Evolutionary conservation across 805 yeast genomes (phyloP), one percentile per base, ranked within the genome.

Genomic region (Barnettozyma siamensis): DNA sequence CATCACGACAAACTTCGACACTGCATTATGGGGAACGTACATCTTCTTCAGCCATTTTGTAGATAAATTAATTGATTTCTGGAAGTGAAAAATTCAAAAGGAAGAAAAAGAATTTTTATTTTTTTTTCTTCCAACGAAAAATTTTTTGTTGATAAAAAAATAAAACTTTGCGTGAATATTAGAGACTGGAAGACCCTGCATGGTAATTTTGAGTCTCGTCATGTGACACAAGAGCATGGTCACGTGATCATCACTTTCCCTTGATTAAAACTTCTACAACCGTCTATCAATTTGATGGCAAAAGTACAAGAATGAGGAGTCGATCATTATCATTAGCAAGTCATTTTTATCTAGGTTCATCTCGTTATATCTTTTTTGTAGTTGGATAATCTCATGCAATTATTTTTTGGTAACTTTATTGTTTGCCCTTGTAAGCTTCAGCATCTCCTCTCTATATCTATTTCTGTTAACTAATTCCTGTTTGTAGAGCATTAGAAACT

Each of bases 41-140:
- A 27, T 54, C 60, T 55, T 55, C 60, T 54, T 55, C 60, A 55
- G 60, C 55, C 60, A 55, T 55, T 44, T 46, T 54, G 48, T 24
- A 26, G 33, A 24, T 41, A 31, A 33, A 27, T 41, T 30, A 31
- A 29, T 33, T 41, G 35, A 31, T 16, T 30, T 30, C 17, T 32
- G 13, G 31, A 17, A 33, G 35, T 41, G 33, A 41, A 37, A 39
- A 35, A 41, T 29, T 31, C 18, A 37, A 15, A 20, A 33, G 31
- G 19, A 18, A 26, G 30, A 33, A 33, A 33, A 37, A 31, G 29
- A 33, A 12, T 26, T 39, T 39, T 26, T 24, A 30, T 28, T 39
- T 43, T 39, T 42, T 37, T 41, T 43, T 33, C 36, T n/a, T 20
- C 18, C 18, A 28, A 18, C 19, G n/a, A 30, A 30, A 33, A 12